Percentiles rank a stretch among this genome's conserved stretches.
These are phyloP conservation scores for Trichoderma lentiforme DNA, from an alignment of 2,329 filamentous ascomycete genomes.

Conservation along the genomic window DNA sequence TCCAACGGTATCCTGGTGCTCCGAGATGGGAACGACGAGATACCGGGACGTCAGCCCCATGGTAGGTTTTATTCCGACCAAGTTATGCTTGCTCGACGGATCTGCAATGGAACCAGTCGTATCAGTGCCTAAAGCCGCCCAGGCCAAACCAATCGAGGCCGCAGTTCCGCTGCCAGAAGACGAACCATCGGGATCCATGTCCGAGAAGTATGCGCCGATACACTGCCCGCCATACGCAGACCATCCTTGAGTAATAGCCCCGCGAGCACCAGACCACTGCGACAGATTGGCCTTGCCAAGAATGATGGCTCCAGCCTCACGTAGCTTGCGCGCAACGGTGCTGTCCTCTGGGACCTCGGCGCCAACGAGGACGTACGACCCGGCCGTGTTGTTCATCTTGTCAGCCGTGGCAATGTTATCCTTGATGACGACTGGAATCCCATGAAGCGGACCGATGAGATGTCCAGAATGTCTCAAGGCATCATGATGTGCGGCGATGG, in stretches of 20 bases:
- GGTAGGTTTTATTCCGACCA: neutral
- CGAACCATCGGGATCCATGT: neutral
- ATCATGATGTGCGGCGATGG: constrained; percentile 25
- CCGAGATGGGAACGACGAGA: neutral
- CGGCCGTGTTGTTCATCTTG: constrained; percentile 52
- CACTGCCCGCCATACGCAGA: constrained; percentile 60
- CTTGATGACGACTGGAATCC: constrained; percentile 61
- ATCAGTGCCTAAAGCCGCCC: neutral
- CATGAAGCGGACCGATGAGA: constrained; percentile 48
- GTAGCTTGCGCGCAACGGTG: constrained; percentile 57
- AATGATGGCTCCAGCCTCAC: constrained; percentile 59
- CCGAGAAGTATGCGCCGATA: constrained; percentile 49
- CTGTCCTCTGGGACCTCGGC: constrained; percentile 54
- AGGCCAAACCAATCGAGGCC: neutral
- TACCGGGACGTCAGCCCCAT: neutral
- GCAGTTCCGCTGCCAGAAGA: neutral
- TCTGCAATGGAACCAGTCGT: neutral
- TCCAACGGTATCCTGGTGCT: neutral
- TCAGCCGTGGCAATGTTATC: constrained; percentile 61
- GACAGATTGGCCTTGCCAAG: constrained; percentile 63
- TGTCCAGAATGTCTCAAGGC: constrained; percentile 11
- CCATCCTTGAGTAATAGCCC: constrained; percentile 57
- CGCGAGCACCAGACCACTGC: constrained; percentile 60
- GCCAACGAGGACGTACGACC: constrained; percentile 57
- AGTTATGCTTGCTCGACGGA: neutral